A percentile compares a stretch with the other conserved stretches of the same genome.
phyloP scores from a whole-genome alignment of 2,329 filamentous ascomycete genomes.

The Claviceps spartinae region DNA sequence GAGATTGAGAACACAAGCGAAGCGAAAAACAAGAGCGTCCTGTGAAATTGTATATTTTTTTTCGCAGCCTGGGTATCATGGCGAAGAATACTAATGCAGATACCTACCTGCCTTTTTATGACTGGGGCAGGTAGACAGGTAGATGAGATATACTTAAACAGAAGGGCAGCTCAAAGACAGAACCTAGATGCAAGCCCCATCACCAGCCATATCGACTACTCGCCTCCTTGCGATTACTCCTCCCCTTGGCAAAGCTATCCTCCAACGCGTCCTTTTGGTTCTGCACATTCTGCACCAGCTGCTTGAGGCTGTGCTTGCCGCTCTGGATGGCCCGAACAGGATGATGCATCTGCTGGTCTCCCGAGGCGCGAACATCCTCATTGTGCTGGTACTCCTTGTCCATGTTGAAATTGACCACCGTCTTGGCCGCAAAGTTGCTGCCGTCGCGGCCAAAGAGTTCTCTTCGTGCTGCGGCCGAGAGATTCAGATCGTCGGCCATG shows the following conservation, averaged over 20 bases:
- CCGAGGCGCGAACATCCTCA: constrained; percentile 56
- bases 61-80: too few relatives aligned
- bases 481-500: constrained; percentile 65
- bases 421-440: constrained; percentile 28
- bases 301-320: constrained; percentile 71
- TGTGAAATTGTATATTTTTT: too few relatives aligned
- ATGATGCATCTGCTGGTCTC: constrained; percentile 62
- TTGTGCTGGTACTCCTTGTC: constrained; percentile 79
- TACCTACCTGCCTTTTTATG: too few relatives aligned
- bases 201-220: constrained; percentile 72
- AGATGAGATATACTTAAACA: too few relatives aligned
- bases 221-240: constrained; percentile 67
- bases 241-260: constrained; percentile 77
- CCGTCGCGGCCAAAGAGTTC: constrained; percentile 70
- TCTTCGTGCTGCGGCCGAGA: constrained; percentile 62
- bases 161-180: too few relatives aligned
- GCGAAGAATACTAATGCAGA: too few relatives aligned
- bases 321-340: constrained; percentile 76
- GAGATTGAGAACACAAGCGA: too few relatives aligned
- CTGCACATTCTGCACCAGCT: constrained; percentile 71
- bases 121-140: too few relatives aligned
- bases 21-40: too few relatives aligned
- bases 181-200: neutral
- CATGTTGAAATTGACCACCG: constrained; percentile 76
- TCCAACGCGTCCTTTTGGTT: constrained; percentile 78